These are phyloP conservation scores for Globisporangium cederbergense DNA, from an alignment of 352 stramenopile genomes.

Conservation along the genomic window DNA sequence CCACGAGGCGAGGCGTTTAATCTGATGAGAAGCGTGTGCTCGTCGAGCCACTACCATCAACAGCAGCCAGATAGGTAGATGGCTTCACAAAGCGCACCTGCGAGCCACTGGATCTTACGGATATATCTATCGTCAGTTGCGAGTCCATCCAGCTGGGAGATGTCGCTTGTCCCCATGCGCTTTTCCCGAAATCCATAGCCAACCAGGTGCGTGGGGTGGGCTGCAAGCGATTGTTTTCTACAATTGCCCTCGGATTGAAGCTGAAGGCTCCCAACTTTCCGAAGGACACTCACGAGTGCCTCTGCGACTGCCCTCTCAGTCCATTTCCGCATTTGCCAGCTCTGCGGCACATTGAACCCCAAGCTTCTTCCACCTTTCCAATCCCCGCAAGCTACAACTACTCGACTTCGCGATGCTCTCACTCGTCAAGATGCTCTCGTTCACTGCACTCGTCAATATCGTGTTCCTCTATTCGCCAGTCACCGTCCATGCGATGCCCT, in stretches of 20 bases:
- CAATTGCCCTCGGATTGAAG: not conserved
- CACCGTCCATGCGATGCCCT: not conserved
- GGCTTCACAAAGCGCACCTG: no score
- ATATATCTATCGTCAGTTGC: no score
- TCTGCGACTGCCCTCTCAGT: not conserved
- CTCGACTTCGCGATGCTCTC: not conserved
- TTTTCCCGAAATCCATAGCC: no score
- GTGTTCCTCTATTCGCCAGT: not conserved
- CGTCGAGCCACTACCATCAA: no score
- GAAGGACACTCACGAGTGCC: not conserved
- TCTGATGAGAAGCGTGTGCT: no score
- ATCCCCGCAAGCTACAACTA: not conserved
- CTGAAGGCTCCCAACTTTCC: not conserved
- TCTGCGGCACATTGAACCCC: not conserved
- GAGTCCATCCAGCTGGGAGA: no score
- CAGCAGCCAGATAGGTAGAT: no score
- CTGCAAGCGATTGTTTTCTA: not conserved
- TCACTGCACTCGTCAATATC: not conserved
- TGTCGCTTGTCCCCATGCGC: no score
- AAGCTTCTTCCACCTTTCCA: not conserved
- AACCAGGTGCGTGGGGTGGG: no score
- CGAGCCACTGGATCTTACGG: no score
- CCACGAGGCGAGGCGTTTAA: no score
- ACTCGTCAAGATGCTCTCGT: not conserved
- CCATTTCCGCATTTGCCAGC: conserved; percentile 4